Conservation (phyloP, 1,284 basidiomycete species). For the Sanguinoderma infundibulare region DNA sequence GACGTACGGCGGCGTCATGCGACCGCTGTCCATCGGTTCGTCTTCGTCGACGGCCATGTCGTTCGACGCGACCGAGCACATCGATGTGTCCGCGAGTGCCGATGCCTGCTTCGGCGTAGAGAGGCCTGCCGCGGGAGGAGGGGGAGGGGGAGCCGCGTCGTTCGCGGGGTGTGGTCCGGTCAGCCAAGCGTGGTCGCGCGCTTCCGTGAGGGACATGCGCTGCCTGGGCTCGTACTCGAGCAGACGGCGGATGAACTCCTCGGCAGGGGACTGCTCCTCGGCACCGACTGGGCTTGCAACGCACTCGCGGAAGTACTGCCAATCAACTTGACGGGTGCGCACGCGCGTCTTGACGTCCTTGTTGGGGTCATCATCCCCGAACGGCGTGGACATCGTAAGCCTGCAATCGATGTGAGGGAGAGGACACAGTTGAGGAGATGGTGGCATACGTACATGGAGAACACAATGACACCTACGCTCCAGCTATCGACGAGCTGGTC, state of each 20-base stretch:
- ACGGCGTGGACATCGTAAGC: conserved; percentile 73
- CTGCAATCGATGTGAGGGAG: conserved; percentile 39
- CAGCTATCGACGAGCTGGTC: conserved; percentile 88
- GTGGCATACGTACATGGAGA: conserved; percentile 75
- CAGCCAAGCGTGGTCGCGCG: conserved; percentile 74
- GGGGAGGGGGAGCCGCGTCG: conserved; percentile 23
- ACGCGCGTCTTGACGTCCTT: conserved; percentile 61
- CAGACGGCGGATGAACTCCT: conserved; percentile 52
- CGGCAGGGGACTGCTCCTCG: conserved; percentile 1
- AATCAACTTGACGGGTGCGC: conserved; percentile 62
- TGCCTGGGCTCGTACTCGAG: conserved; percentile 54
- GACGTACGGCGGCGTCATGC: conserved; percentile 14
- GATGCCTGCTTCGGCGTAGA: too few species aligned
- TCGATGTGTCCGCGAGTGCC: conserved; percentile 16
- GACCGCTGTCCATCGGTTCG: conserved; percentile 5
- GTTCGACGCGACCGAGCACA: conserved; percentile 23
- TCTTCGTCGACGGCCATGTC: conserved; percentile 19
- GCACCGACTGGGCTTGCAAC: conserved; percentile 35
- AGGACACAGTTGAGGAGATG: neutral
- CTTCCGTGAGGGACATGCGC: conserved; percentile 65
- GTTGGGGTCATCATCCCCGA: conserved; percentile 66
- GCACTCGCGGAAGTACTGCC: conserved; percentile 48
- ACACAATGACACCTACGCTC: conserved; percentile 93
- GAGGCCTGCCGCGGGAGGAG: conserved; percentile 22
- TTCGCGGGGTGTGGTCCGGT: conserved; percentile 12